These are phyloP conservation scores for Fusarium neocosmosporiellum DNA, from an alignment of 2,329 filamentous ascomycete genomes.

Conservation along the genomic window DNA sequence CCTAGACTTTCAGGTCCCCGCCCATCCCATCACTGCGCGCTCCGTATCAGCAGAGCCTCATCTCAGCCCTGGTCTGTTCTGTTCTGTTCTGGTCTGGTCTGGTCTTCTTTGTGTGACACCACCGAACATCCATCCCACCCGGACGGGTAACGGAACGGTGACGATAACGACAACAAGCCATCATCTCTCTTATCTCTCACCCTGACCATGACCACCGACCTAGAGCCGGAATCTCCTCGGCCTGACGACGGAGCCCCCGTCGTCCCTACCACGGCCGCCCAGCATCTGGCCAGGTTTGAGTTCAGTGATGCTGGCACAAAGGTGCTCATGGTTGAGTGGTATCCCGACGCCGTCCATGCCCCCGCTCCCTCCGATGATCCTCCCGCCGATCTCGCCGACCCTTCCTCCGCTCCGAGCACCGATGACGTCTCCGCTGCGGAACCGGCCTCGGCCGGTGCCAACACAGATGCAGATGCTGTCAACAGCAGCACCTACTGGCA, in stretches of 20 bases:
- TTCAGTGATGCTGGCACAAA: conserved; percentile 91
- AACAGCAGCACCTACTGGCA: conserved; percentile 66
- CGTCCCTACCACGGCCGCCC: conserved; percentile 41
- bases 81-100: background rate
- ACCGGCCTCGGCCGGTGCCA: conserved; percentile 16
- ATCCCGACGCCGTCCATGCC: conserved; percentile 51
- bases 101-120: conserved; percentile 8
- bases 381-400: conserved; percentile 15
- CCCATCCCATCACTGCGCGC: conserved; percentile 21
- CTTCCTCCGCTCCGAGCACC: conserved; percentile 26
- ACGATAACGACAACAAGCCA: background rate
- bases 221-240: conserved; percentile 49
- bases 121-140: background rate
- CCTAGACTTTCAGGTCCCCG: conserved; percentile 27
- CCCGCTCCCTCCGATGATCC: conserved; percentile 26
- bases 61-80: background rate
- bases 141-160: conserved; percentile 16
- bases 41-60: conserved; percentile 11
- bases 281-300: conserved; percentile 78
- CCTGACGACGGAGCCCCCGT: conserved; percentile 40
- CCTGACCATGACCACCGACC: conserved; percentile 42
- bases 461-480: background rate
- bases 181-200: conserved; percentile 6
- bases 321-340: conserved; percentile 94
- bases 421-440: conserved; percentile 36